Percentiles rank a stretch among this genome's conserved stretches.
These are phyloP conservation scores for Cylindrotheca closterium DNA, from an alignment of 108 stramenopile species.

Conservation along the genomic window DNA sequence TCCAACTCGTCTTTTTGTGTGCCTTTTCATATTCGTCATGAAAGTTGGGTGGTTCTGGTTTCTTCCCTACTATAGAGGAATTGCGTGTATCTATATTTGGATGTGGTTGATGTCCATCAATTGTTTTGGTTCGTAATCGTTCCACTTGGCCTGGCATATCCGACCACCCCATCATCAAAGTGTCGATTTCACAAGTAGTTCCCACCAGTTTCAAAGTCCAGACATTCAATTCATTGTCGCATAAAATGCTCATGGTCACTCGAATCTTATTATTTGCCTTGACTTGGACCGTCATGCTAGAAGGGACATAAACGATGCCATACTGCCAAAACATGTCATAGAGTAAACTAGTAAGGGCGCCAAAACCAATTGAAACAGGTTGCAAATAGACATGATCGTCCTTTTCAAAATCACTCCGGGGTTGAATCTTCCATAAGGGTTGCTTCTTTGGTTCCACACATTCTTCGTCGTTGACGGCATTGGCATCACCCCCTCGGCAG, in stretches of 20 bases:
- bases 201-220: slow-evolving; percentile 34
- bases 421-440: slow-evolving; percentile 26
- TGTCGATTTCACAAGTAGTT: slow-evolving; percentile 26
- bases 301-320: slow-evolving; percentile 30
- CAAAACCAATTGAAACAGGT: slow-evolving; percentile 13
- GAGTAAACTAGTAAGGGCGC: slow-evolving; percentile 17
- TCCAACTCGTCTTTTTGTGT: not conserved
- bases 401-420: slow-evolving; percentile 30
- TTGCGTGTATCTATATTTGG: not conserved
- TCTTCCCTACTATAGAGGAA: not conserved
- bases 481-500: not conserved
- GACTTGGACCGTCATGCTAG: slow-evolving; percentile 35
- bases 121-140: not conserved
- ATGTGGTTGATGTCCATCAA: not conserved
- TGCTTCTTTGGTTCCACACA: no score
- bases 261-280: slow-evolving; percentile 35
- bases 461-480: not conserved
- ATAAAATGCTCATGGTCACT: slow-evolving; percentile 35
- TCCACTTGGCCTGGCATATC: slow-evolving; percentile 12
- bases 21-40: not conserved
- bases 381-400: slow-evolving; percentile 24
- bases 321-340: slow-evolving; percentile 27
- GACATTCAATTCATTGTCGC: slow-evolving; percentile 38
- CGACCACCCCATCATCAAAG: slow-evolving; percentile 30
- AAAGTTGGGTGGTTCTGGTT: not conserved